A percentile compares a stretch with the other conserved stretches of the same genome.
These are phyloP conservation scores for Chimonanthus salicifolius DNA, from an alignment of 164 flowering plant species.

Conservation along the genomic window DNA sequence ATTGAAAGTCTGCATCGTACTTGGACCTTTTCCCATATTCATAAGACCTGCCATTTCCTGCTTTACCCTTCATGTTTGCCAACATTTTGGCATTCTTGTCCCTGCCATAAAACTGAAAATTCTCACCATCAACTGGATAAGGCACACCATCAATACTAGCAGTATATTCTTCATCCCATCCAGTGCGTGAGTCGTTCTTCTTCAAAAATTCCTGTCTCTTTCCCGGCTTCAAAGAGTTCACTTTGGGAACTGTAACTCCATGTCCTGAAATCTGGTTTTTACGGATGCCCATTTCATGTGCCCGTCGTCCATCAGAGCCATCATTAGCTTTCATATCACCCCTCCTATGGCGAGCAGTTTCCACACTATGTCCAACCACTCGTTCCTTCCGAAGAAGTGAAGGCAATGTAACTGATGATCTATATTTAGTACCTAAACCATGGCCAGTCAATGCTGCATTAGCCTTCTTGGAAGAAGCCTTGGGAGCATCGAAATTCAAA, in stretches of 20 bases:
- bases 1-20: not conserved
- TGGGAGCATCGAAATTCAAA: conserved; percentile 41
- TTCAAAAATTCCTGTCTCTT: conserved; percentile 37
- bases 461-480: conserved; percentile 26
- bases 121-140: not conserved
- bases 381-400: conserved; percentile 30
- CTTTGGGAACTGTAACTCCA: conserved; percentile 20
- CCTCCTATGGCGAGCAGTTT: conserved; percentile 22
- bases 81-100: conserved; percentile 27
- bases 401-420: conserved; percentile 23
- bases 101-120: not conserved
- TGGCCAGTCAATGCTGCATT: conserved; percentile 7
- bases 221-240: conserved; percentile 27
- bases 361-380: conserved; percentile 32
- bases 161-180: not conserved
- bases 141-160: not conserved
- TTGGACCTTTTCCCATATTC: conserved; percentile 33
- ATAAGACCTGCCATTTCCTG: conserved; percentile 22
- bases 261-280: conserved; percentile 26
- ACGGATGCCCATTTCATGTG: conserved; percentile 32
- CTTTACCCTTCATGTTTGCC: conserved; percentile 37
- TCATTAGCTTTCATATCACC: conserved; percentile 24
- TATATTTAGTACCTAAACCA: conserved; percentile 30
- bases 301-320: conserved; percentile 29
- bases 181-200: not conserved